Evolutionary conservation across 495 filamentous ascomycete species (phyloP).

Genomic region (Tuber indicum): DNA sequence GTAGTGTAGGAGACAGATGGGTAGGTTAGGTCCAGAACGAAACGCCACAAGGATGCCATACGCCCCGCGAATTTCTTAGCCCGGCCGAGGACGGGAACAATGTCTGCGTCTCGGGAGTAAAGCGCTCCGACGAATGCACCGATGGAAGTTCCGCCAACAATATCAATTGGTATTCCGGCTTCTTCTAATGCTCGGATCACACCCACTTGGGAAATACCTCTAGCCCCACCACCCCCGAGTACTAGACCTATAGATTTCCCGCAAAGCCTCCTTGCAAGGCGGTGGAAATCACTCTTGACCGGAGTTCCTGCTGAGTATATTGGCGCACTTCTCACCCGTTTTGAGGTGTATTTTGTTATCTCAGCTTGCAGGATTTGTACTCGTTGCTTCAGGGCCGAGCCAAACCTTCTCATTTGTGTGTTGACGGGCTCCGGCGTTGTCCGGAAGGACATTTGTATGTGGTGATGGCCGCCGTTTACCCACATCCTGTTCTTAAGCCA

Average conservation of each 20-base stretch:
- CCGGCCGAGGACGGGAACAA: conserved; percentile 91
- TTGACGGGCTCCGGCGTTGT: conserved; percentile 64
- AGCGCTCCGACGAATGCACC: conserved; percentile 94
- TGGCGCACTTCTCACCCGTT: conserved; percentile 74
- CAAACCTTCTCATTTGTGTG: conserved; percentile 67
- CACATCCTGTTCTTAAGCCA: conserved; percentile 93
- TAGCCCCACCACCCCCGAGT: conserved; percentile 84
- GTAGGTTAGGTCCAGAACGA: conserved; percentile 91
- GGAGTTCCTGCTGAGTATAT: conserved; percentile 85
- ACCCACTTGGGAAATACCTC: conserved; percentile 85
- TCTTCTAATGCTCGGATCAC: conserved; percentile 94
- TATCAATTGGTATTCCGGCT: conserved; percentile 91
- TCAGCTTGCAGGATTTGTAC: conserved; percentile 94
- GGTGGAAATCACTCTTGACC: conserved; percentile 94
- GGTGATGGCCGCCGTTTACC: conserved; percentile 98
- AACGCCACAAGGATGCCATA: conserved; percentile 97
- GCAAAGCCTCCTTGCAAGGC: conserved; percentile 81
- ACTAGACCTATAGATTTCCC: conserved; percentile 93
- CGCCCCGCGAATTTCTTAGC: conserved; percentile 95
- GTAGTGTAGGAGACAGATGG: conserved; percentile 90
- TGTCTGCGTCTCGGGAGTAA: conserved; percentile 92
- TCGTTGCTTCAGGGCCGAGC: conserved; percentile 79
- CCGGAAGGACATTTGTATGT: conserved; percentile 91
- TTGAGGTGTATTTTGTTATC: conserved; percentile 93
- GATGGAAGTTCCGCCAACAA: conserved; percentile 93